Conservation (phyloP, 371 early-diverging fungal species). For the Syncephalastrum contaminatum region DNA sequence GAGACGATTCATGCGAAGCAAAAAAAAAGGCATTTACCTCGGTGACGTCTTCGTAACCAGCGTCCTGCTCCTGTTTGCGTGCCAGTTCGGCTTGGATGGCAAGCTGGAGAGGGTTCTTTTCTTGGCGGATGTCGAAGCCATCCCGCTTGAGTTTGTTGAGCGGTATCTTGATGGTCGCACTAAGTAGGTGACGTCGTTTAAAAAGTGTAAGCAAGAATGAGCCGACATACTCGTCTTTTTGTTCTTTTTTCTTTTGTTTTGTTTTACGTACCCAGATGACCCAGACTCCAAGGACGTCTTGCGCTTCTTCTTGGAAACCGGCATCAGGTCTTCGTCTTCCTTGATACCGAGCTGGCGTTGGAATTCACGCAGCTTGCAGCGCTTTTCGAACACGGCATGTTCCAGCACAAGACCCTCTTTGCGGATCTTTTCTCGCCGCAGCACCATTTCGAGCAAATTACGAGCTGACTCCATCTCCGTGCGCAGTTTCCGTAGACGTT, state of each 20-base stretch:
- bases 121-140: conserved; percentile 21
- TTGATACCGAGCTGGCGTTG: conserved; percentile 58
- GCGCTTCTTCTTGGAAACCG: conserved; percentile 36
- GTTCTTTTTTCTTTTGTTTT: neutral
- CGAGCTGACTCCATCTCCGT: conserved; percentile 77
- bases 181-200: conserved; percentile 33
- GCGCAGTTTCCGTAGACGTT: conserved; percentile 80
- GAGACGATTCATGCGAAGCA: neutral
- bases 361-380: conserved; percentile 54
- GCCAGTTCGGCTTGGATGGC: conserved; percentile 54
- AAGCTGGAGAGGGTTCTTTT: conserved; percentile 40
- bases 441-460: conserved; percentile 75
- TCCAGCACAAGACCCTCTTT: conserved; percentile 71
- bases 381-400: conserved; percentile 58
- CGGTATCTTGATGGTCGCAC: conserved; percentile 59
- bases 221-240: neutral
- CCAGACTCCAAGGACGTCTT: conserved; percentile 25
- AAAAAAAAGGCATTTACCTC: conserved; percentile 30
- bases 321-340: conserved; percentile 49
- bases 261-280: conserved; percentile 25
- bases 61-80: conserved; percentile 50
- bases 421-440: conserved; percentile 74
- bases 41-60: conserved; percentile 52
- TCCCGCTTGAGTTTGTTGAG: conserved; percentile 46
- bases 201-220: neutral